Evolutionary conservation across 2,329 filamentous ascomycete species (phyloP).

Genomic region (Graphilbum fragrans): DNA sequence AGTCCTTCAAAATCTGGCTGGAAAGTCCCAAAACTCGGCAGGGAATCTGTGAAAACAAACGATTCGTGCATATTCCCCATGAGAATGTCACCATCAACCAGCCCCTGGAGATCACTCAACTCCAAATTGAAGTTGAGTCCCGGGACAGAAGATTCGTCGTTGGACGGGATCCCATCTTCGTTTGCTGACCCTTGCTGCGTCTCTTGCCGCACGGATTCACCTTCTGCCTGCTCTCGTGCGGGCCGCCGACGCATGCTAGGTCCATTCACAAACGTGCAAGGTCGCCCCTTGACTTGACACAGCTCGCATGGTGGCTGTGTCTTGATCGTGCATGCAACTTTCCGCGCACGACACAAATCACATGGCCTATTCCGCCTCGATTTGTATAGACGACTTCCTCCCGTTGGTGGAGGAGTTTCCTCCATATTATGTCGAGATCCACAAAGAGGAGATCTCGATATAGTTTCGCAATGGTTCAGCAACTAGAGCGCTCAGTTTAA

Average conservation of each 20-base stretch:
- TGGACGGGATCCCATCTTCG: not conserved
- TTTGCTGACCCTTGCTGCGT: not conserved
- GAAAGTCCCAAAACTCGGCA: not conserved
- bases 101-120: not conserved
- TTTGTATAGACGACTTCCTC: not conserved
- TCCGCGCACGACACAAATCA: slow-evolving; percentile 3
- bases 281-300: not conserved
- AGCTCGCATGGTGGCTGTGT: slow-evolving; percentile 1
- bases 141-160: not conserved
- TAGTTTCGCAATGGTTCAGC: too few relatives aligned
- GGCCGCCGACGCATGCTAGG: not conserved
- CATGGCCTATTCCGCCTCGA: slow-evolving; percentile 4
- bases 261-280: slow-evolving; percentile 3
- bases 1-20: not conserved
- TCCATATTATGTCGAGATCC: too few relatives aligned
- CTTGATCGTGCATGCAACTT: slow-evolving; percentile 3
- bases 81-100: not conserved
- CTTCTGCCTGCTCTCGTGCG: not conserved
- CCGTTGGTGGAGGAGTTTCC: too few relatives aligned
- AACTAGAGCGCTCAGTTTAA: too few relatives aligned
- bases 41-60: not conserved
- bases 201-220: not conserved
- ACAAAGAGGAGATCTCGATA: too few relatives aligned
- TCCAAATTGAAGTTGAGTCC: not conserved
- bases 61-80: too few relatives aligned